These are phyloP conservation scores for Alternaria sp. DNA, from an alignment of 2,329 filamentous ascomycete species.

Conservation along the genomic window DNA sequence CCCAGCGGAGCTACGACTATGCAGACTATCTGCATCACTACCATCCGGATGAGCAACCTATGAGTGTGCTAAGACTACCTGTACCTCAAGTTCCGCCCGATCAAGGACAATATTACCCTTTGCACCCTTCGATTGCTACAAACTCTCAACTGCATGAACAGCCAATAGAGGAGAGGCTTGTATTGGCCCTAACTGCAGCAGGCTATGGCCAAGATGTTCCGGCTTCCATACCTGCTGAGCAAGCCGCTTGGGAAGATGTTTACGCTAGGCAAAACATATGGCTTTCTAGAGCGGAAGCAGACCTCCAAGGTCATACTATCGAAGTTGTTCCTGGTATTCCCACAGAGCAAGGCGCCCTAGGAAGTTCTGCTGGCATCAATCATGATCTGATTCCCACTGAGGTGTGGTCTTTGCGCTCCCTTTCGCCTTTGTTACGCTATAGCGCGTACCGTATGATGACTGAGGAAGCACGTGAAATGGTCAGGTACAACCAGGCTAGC, in stretches of 20 bases:
- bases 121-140: not conserved
- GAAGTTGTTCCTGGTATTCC: not conserved
- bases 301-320: not conserved
- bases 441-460: not conserved
- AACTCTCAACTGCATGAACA: fast-evolving
- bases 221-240: not conserved
- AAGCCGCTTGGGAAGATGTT: not conserved
- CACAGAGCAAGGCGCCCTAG: not conserved
- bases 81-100: not conserved
- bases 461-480: not conserved
- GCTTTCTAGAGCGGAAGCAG: not conserved
- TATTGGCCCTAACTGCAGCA: not conserved
- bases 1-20: not conserved
- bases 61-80: not conserved
- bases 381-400: not conserved
- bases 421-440: not conserved
- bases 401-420: not conserved
- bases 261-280: not conserved
- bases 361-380: fast-evolving
- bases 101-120: not conserved
- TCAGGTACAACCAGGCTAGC: not conserved
- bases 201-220: not conserved
- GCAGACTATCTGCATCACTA: not conserved
- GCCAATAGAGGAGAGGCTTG: not conserved
- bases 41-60: not conserved